Evolutionary conservation across 2,329 filamentous ascomycete genomes (phyloP).

Genomic region (Lecanicillium sp.): DNA sequence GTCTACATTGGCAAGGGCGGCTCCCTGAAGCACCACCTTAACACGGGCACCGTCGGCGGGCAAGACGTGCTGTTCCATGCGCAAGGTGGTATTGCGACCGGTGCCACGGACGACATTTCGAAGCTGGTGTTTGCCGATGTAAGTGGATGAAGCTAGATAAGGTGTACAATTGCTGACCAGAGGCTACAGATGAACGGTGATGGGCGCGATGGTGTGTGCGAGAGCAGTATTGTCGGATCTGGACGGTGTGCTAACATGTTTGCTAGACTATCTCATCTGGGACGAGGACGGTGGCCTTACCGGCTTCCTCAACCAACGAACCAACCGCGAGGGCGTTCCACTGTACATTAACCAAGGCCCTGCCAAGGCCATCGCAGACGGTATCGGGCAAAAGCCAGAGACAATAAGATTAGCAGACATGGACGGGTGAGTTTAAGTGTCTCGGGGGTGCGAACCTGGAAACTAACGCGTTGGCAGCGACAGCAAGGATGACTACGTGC

Average conservation of each 20-base stretch:
- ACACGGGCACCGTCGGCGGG: conserved; percentile 17
- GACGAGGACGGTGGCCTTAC: conserved; percentile 16
- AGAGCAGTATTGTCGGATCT: not conserved
- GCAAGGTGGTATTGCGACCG: conserved; percentile 16
- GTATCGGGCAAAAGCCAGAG: conserved; percentile 10
- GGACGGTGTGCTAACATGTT: not conserved
- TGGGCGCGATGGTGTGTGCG: conserved; percentile 13
- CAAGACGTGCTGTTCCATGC: conserved; percentile 14
- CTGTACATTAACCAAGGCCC: conserved; percentile 16
- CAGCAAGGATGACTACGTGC: conserved; percentile 15
- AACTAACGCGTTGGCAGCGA: conserved; percentile 4
- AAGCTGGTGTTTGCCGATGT: conserved; percentile 18
- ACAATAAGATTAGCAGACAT: conserved; percentile 19
- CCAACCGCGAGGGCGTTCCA: conserved; percentile 16
- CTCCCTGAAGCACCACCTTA: conserved; percentile 18
- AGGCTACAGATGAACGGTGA: conserved; percentile 15
- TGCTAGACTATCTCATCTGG: conserved; percentile 17
- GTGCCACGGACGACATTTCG: conserved; percentile 14
- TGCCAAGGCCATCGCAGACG: conserved; percentile 13
- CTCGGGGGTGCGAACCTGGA: not conserved
- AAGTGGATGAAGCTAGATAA: not conserved
- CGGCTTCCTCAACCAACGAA: conserved; percentile 16
- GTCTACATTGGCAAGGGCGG: conserved; percentile 20
- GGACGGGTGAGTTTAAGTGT: conserved; percentile 5
- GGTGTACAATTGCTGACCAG: not conserved